A percentile compares a stretch with the other conserved stretches of the same genome.
Conservation (phyloP, 2,329 filamentous ascomycete species). For the Diaporthe aspalathi region DNA sequence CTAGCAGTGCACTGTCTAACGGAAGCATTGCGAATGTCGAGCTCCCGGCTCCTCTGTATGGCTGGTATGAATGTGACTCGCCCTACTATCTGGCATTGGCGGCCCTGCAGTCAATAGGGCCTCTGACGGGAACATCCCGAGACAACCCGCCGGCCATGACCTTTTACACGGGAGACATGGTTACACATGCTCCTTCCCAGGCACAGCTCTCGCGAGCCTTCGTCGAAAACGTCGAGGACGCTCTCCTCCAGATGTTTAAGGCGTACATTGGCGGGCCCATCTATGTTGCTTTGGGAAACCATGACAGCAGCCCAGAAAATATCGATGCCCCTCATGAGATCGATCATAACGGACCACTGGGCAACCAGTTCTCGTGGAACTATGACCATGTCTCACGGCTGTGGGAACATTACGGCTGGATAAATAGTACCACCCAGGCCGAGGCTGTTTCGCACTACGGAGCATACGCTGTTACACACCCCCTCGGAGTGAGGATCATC, state of each 20-base stretch:
- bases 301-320: conserved; percentile 65
- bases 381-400: conserved; percentile 65
- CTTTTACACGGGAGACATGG: conserved; percentile 68
- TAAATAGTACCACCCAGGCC: conserved; percentile 55
- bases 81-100: conserved; percentile 68
- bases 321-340: conserved; percentile 64
- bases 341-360: conserved; percentile 58
- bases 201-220: conserved; percentile 63
- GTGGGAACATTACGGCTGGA: conserved; percentile 68
- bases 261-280: conserved; percentile 66
- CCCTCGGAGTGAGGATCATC: conserved; percentile 60
- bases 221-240: conserved; percentile 63
- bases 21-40: conserved; percentile 51
- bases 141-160: conserved; percentile 61
- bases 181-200: conserved; percentile 63
- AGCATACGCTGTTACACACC: conserved; percentile 65
- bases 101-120: conserved; percentile 65
- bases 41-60: conserved; percentile 65
- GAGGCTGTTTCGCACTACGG: conserved; percentile 65
- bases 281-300: conserved; percentile 67
- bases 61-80: conserved; percentile 66
- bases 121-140: conserved; percentile 64
- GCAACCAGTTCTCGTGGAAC: conserved; percentile 68
- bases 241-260: conserved; percentile 66
- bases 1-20: conserved; percentile 50